Conservation (phyloP, 768 basidiomycete genomes). For the Mycena capillaripes region DNA sequence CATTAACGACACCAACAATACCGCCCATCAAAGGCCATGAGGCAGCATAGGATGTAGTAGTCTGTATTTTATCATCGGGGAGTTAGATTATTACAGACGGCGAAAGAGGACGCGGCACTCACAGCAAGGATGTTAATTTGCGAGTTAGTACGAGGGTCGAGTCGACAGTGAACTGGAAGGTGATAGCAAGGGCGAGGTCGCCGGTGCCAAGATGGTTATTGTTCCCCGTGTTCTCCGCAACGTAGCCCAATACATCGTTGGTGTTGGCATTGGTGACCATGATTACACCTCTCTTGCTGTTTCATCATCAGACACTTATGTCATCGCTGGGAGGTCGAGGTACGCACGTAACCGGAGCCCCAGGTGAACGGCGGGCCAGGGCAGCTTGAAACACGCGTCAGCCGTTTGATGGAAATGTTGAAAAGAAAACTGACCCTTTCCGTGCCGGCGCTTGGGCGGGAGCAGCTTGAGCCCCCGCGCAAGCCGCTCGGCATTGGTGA, state of each 20-base stretch:
- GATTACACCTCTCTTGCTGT: too few relatives aligned
- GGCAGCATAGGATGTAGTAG: not conserved
- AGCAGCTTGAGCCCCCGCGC: not conserved
- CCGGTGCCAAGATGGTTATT: not conserved
- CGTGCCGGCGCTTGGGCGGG: not conserved
- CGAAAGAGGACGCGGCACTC: not conserved
- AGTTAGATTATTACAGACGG: too few relatives aligned
- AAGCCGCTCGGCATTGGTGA: slow-evolving; percentile 1
- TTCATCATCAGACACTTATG: not conserved
- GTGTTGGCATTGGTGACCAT: not conserved
- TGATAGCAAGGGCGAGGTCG: not conserved
- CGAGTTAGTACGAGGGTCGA: not conserved
- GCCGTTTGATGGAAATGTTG: not conserved
- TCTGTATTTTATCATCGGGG: too few relatives aligned
- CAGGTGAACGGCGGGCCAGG: not conserved
- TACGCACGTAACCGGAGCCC: not conserved
- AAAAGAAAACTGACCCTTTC: not conserved
- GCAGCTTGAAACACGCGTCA: not conserved
- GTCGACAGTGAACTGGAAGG: not conserved
- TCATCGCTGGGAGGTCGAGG: not conserved
- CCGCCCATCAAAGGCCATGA: not conserved
- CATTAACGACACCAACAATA: not conserved
- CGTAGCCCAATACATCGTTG: not conserved
- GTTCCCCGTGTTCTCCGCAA: not conserved
- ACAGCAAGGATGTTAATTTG: not conserved